Percentiles rank a stretch among this genome's conserved stretches.
phyloP scores from a whole-genome alignment of 208 protist species.

The Wallacemonas sp. region DNA sequence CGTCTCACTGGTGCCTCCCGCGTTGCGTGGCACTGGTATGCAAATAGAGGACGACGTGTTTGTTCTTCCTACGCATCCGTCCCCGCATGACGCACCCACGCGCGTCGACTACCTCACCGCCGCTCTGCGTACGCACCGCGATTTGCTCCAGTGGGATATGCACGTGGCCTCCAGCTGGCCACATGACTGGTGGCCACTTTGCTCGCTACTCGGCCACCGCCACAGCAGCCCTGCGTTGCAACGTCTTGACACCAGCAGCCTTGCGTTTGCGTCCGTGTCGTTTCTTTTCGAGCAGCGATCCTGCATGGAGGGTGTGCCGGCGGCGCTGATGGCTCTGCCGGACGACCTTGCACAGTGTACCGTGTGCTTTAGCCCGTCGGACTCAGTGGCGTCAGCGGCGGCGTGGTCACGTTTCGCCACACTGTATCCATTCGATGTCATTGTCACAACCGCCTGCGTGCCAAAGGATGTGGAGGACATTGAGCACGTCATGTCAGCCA shows the following conservation, averaged over 20 bases:
- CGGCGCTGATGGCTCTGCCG: conserved; percentile 9
- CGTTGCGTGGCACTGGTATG: conserved; percentile 32
- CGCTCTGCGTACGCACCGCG: not conserved
- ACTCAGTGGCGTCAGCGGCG: conserved; percentile 8
- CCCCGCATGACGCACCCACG: not conserved
- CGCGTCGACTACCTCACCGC: conserved; percentile 10
- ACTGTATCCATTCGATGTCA: conserved; percentile 50
- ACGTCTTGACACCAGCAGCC: not conserved
- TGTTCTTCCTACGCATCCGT: conserved; percentile 21
- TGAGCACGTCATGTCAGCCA: not conserved
- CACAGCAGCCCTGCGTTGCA: not conserved
- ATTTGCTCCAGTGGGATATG: not conserved
- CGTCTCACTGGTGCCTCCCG: conserved; percentile 8
- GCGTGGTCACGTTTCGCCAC: not conserved
- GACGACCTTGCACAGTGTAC: no score
- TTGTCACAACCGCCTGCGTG: conserved; percentile 44
- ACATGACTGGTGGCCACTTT: conserved; percentile 10
- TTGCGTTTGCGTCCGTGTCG: conserved; percentile 10
- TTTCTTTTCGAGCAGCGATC: conserved; percentile 46
- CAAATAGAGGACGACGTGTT: conserved; percentile 68
- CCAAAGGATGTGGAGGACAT: conserved; percentile 44
- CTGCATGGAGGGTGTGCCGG: conserved; percentile 22
- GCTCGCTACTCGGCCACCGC: conserved; percentile 6
- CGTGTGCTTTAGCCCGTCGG: no score
- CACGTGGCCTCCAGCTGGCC: not conserved